Evolutionary conservation across 257 asterid genomes (phyloP), one percentile per base, ranked within the genome.

Genomic region (Eucommia ulmoides): DNA sequence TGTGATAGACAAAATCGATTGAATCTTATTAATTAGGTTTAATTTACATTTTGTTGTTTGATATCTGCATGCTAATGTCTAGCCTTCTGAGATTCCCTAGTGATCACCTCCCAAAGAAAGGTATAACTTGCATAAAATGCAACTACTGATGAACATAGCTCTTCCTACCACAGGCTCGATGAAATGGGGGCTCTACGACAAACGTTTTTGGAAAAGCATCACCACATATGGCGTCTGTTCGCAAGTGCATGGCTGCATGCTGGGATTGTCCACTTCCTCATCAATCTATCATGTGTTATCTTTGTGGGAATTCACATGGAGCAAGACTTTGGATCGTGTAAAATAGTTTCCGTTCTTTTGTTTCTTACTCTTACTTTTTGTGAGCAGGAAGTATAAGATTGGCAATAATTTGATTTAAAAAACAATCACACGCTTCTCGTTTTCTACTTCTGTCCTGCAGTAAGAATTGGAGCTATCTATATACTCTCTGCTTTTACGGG

Each of bases 281-380:
- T 81, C 60, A 79, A 70, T 55, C 77, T 88, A 69, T 63, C 78
- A 21, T 51, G 88, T 60, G 61, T 81, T 22, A 48, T 79, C 52
- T 84, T 79, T 52, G 84, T 88, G 49, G 95, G 97, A 54, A 41
- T 88, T 75, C 93, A 79, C 68, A 35, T 88, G 65, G 97, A 81
- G 76, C 95, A 84, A 61, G 97, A 88, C 74, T 88, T 84, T 64
- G 95, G 95, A 52, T 60, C 97, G 61, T 38, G 97, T 82, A 77
- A 66, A n/a, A 9, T 24, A 46, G 65, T 62, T 38, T 64, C 17
- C n/a, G n/a, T 45, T 41, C 11, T 33, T 22, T 19, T 26, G 11
- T 51, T 42, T n/a, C n/a, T n/a, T n/a, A n/a, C n/a, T n/a, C n/a
- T 42, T 42, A 21, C 7, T 42, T 42, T 3, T 3, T 38, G 45